Base-by-base conservation (phyloP, 768 basidiomycete species). In the Panaeolus cyanescens region DNA sequence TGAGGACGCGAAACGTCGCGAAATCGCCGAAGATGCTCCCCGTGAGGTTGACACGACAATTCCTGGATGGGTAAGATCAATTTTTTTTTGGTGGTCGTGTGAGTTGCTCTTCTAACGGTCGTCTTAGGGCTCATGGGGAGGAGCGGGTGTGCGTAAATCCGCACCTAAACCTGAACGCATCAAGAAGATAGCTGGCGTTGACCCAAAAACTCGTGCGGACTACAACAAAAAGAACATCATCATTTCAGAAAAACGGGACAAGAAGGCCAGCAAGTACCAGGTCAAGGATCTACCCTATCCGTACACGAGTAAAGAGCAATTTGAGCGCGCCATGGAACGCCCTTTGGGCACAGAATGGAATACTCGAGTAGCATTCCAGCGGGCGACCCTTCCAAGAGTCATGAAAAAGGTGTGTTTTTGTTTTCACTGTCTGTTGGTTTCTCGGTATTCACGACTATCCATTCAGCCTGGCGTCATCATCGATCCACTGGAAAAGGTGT, bases 311-410 rank as follows among this genome's bases (percentile, higher is more conserved):
- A 88, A 88, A 60, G 93, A 90, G 3, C 97, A 98, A 78, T 98
- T 91, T 69, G 95, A 97, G 75, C 86, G 89, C 32, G 84, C 84
- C 63, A 87, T 97, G 80, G 85, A 89, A 39, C 82, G 78, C 32
- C 95, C 96, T 5, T 67, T 98, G 30, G 96, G 96, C 6, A 80
- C 80, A 54, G 96, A 99, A 73, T 99, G 95, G 95, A 96, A 96
- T 68, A 95, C 95, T 1, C 81, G 94, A 54, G 83, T 91, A 8
- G 89, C 80, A 3, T 92, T 93, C 83, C 92, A 94, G 76, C 80
- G 87, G 62, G 91, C 84, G 60, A 96, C 95, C 25, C 69, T 96
- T 64, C 95, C 95, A 1, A 85, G 84, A 64, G 88, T 97, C 9
- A 87, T 91, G 61, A 95, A 91, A 77, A 98, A 96, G 88, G 92